Evolutionary conservation across 768 basidiomycete species (phyloP).

Genomic region (Clathrus columnatus): DNA sequence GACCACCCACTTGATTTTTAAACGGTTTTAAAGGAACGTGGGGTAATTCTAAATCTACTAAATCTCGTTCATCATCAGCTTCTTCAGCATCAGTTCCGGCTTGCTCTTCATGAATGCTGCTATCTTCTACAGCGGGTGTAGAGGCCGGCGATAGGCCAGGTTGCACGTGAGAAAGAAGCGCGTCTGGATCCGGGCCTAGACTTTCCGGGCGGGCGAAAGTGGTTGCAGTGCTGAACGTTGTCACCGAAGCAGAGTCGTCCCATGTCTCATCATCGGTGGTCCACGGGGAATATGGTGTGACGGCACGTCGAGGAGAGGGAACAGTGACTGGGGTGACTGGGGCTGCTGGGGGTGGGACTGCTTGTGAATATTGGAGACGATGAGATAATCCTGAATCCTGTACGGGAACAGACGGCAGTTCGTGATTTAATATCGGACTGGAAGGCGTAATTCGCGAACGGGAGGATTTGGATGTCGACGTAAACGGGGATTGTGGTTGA

Average conservation of each 20-base stretch:
- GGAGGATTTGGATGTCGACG: neutral
- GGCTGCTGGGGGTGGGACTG: constrained; percentile 17
- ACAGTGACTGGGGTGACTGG: constrained; percentile 13
- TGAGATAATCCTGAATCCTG: constrained; percentile 29
- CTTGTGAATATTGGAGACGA: constrained; percentile 23
- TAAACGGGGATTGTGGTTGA: constrained; percentile 1
- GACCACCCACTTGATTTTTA: constrained; percentile 96
- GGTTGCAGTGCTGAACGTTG: constrained; percentile 54
- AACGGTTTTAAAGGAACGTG: constrained; percentile 93
- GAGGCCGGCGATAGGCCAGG: constrained; percentile 17
- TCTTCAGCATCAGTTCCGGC: constrained; percentile 14
- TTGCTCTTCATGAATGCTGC: neutral
- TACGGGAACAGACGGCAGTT: constrained; percentile 18
- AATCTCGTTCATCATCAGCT: constrained; percentile 33
- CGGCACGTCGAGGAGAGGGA: constrained; percentile 24
- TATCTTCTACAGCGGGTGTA: constrained; percentile 8
- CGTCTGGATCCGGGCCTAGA: constrained; percentile 22
- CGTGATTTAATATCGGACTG: neutral
- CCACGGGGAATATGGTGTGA: constrained; percentile 48
- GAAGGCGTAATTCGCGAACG: neutral
- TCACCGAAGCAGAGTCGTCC: constrained; percentile 67
- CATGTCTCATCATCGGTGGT: constrained; percentile 44
- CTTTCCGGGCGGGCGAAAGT: constrained; percentile 49
- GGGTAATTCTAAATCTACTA: constrained; percentile 53
- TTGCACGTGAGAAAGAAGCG: constrained; percentile 14